Evolutionary conservation across 768 basidiomycete genomes (phyloP), one percentile per base, ranked within the genome.

Genomic region (Calocybe cyanea): DNA sequence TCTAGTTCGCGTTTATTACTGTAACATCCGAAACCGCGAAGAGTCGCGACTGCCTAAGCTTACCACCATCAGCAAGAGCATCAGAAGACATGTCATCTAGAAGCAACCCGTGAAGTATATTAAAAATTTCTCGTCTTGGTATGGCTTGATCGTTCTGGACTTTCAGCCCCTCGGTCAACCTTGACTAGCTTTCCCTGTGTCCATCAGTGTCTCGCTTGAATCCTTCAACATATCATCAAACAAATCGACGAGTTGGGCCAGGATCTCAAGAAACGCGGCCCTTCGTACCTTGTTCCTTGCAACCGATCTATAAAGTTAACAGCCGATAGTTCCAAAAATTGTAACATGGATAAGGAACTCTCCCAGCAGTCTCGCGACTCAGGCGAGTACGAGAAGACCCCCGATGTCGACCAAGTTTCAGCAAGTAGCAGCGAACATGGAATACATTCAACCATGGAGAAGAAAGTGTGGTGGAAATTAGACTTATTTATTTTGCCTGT

Each of bases 401-500:
- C 35, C 14, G 43, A 53, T 39, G 41, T 13, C 34, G 41, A 45
- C 30, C 42, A 20, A 15, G 24, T 23, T 1, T 41, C 33, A 4
- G 10, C 37, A n/a, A 30, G 8, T 24, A 48, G 42, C 38, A 15
- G 38, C 13, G 21, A 18, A 18, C 23, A 43, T 45, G 20, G 17
- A 24, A 28, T 48, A 28, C 43, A 24, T 28, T 14, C 17, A 31
- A 24, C 32, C 28, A 9, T 51, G 41, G 34, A 41, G 13, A 48
- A 35, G 28, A 46, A 33, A 34, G 42, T 47, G 30, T 54, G 53
- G 53, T 48, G 49, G 49, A 54, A 54, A 37, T 17, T 54, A 24
- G 49, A 54, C 36, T 20, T 54, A 1, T 54, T 42, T 15, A 44
- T 50, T 35, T 23, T 48, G 21, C 49, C 49, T 5, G 43, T 50